Evolutionary conservation across 305 asterid genomes (phyloP), one percentile per base, ranked within the genome.

Genomic region (Fraxinus paxiana): DNA sequence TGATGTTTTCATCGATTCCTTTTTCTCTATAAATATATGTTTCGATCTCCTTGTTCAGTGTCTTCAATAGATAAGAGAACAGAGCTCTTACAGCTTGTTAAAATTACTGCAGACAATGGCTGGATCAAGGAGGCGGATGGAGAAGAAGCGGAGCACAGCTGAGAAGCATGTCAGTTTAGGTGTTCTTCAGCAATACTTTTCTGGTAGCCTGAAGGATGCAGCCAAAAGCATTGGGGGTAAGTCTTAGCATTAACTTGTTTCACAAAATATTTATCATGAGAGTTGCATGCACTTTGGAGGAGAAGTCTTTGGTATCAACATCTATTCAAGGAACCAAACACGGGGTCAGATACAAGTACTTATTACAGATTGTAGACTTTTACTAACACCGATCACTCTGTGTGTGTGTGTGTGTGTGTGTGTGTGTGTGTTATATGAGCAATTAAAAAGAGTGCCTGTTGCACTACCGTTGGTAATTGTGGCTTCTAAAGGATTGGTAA

Each of bases 141-240:
- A 91, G 84, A 94, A 89, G 89, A 94, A 92, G 87, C 88, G 93
- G 80, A 91, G 90, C 83, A 90, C 97, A 15, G 89, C 97, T 63
- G 98, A 94, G 85, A 94, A 94, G 84, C 92, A 88, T 82, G 98
- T 96, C 33, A 94, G 98, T 87, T 85, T 94, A 83, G 87, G 91
- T 79, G 97, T 92, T 82, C 97, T 96, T 86, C 97, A 91, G 61
- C 95, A 91, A 67, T 91, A 96, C 83, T 96, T 94, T 85, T 92
- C 97, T 46, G 99, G 98, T 79, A 94, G 97, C 87, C 93, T 94
- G 59, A 94, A 92, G 85, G 98, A 94, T 87, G 98, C 99, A 74
- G 99, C 99, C 56, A 96, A 92, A 90, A 90, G 91, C 87, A 92
- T 96, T 88, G 99, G 99, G 76, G 99, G 99, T 96, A 83, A 90